Conservation (phyloP, 2,329 filamentous ascomycete genomes). For the Aureobasidium vineae region DNA sequence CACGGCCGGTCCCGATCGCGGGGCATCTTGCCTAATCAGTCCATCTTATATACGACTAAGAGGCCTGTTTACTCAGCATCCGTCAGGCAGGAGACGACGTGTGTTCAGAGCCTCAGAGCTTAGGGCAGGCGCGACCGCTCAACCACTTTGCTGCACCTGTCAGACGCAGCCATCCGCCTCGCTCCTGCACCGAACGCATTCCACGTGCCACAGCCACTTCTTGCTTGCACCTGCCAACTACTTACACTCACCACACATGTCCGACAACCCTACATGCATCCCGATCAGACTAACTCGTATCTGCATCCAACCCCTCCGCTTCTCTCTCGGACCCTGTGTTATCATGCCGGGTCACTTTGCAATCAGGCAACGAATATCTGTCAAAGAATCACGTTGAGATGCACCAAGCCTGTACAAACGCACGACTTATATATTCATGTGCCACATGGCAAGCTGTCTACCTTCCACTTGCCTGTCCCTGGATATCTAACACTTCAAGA, state of each 20-base stretch:
- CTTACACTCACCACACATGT: background rate
- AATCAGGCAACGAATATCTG: background rate
- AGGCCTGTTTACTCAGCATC: background rate
- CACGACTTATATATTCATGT: constrained; percentile 17
- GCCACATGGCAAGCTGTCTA: background rate
- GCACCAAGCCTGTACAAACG: constrained; percentile 6
- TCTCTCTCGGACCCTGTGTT: too few species aligned
- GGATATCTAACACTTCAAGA: background rate
- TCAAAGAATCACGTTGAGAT: background rate
- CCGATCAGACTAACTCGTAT: background rate
- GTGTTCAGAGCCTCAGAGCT: background rate
- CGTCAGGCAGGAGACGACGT: background rate
- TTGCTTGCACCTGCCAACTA: background rate
- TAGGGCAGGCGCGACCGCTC: background rate
- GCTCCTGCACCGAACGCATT: background rate
- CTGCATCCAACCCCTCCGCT: background rate
- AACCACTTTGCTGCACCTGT: background rate
- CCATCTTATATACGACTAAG: constrained; percentile 1
- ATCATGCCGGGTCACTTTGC: background rate
- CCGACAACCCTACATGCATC: background rate
- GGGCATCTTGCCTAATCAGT: constrained; percentile 14
- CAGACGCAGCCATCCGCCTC: constrained; percentile 10
- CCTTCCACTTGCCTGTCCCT: background rate
- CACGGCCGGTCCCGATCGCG: constrained; percentile 6
- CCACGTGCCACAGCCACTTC: constrained; percentile 1